These are phyloP conservation scores for Mycena sanguinolenta DNA, from an alignment of 768 basidiomycete species.

Conservation along the genomic window DNA sequence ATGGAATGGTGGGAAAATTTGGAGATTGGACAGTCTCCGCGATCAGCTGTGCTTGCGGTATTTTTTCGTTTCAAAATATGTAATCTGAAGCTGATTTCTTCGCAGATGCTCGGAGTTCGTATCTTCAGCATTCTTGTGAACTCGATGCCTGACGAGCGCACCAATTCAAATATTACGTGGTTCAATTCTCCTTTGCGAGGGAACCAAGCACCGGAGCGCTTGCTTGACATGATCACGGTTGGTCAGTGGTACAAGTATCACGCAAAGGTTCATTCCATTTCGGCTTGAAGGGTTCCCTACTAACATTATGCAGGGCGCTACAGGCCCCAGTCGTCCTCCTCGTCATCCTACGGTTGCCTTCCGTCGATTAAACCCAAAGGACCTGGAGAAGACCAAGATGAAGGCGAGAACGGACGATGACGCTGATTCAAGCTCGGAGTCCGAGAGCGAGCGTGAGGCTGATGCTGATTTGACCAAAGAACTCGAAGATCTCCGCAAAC, in stretches of 20 bases:
- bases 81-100: no score
- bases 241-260: constrained; percentile 27
- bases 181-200: constrained; percentile 40
- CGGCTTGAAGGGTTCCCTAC: not conserved
- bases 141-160: constrained; percentile 50
- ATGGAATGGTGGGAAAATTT: not conserved
- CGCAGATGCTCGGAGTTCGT: no score
- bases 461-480: no score
- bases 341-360: constrained; percentile 1
- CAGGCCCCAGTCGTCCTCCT: constrained; percentile 1
- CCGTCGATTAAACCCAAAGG: not conserved
- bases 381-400: no score
- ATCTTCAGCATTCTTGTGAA: constrained; percentile 47
- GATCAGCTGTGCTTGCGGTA: not conserved
- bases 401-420: constrained; percentile 5
- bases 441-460: no score
- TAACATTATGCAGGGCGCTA: constrained; percentile 1
- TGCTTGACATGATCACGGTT: constrained; percentile 28
- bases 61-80: not conserved
- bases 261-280: not conserved
- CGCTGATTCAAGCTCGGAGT: no score
- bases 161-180: constrained; percentile 45
- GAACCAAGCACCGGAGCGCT: constrained; percentile 6
- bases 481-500: no score
- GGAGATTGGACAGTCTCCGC: not conserved